Evolutionary conservation across 2,329 filamentous ascomycete species (phyloP), one percentile per base, ranked within the genome.

Genomic region (Sclerotinia sclerotiorum): DNA sequence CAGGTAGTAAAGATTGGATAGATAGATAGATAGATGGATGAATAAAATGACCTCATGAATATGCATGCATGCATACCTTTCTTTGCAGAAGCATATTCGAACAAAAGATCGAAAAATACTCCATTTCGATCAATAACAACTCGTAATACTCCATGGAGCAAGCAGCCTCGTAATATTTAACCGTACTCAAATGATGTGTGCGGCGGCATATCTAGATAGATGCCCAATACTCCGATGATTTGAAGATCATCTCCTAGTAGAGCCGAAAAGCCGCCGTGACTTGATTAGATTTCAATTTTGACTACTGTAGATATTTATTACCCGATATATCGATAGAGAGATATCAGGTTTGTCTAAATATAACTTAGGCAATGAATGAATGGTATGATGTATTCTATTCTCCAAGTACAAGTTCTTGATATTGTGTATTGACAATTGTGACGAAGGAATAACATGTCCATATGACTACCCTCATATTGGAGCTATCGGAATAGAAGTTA

Each of bases 401-500:
- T 57, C 21, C 32, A 42, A 42, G n/a, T 35, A 39, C 32, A 39
- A 57, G 21, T 24, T 17, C 13, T 24, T 57, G 6, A 24, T 35
- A 57, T 15, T n/a, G 21, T 42, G 8, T n/a, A n/a, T 24, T 51
- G 55, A 11, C 13, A 27, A 39, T 17, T 42, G 5, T 21, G 5
- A 56, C 13, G 2, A 56, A 17, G 27, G 17, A 27, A 39, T 0
- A 21, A 42, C 11, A 2, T 3, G n/a, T 17, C n/a, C 46, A n/a
- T 15, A 24, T 56, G 29, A 10, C n/a, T 61, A 11, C 7, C 15
- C 15, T 66, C 42, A 60, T 8, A 21, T 35, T 19, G 39, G 52
- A 46, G 35, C 24, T 29, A 24, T 52, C 13, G 65, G 55, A 27
- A 55, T 61, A 27, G 65, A n/a, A 29, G 65, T 67, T 13, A 67